A percentile compares a stretch with the other conserved stretches of the same genome.
These are phyloP conservation scores for Opeltia flavorubescens DNA, from an alignment of 495 filamentous ascomycete species.

Conservation along the genomic window DNA sequence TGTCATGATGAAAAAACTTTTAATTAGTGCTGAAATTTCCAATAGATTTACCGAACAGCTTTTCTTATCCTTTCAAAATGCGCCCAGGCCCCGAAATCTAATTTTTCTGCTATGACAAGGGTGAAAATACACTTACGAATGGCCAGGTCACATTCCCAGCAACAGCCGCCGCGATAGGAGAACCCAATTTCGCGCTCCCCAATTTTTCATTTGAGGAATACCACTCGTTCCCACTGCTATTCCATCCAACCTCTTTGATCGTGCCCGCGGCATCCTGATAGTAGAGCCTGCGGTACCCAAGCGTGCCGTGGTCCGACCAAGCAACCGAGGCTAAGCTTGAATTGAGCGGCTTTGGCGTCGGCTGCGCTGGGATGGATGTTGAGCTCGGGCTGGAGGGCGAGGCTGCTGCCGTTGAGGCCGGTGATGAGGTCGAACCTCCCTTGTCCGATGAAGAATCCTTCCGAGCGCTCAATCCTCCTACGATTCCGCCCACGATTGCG, in stretches of 20 bases:
- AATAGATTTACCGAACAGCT: no score
- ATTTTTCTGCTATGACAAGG: not conserved
- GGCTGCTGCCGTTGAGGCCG: not conserved
- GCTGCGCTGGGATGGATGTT: not conserved
- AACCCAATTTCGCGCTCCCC: constrained; percentile 1
- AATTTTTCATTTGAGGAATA: not conserved
- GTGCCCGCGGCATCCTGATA: constrained; percentile 2
- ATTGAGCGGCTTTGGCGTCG: not conserved
- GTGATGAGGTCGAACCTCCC: not conserved
- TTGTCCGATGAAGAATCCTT: not conserved
- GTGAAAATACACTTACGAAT: not conserved
- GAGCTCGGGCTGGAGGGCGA: not conserved
- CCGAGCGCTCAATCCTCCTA: not conserved
- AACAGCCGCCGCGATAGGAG: constrained; percentile 1
- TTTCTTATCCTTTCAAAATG: no score
- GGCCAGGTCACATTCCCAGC: not conserved
- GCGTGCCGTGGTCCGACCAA: not conserved
- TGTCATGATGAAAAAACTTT: not conserved
- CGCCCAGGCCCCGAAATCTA: no score
- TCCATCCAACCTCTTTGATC: constrained; percentile 6
- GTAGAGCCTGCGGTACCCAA: constrained; percentile 1
- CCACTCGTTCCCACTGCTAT: constrained; percentile 2
- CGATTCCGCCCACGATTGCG: not conserved
- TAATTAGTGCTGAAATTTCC: not conserved
- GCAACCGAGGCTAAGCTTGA: constrained; percentile 7